phyloP scores from a whole-genome alignment of 176 grass and related monocot genomes.

The Juncus inflexus region DNA sequence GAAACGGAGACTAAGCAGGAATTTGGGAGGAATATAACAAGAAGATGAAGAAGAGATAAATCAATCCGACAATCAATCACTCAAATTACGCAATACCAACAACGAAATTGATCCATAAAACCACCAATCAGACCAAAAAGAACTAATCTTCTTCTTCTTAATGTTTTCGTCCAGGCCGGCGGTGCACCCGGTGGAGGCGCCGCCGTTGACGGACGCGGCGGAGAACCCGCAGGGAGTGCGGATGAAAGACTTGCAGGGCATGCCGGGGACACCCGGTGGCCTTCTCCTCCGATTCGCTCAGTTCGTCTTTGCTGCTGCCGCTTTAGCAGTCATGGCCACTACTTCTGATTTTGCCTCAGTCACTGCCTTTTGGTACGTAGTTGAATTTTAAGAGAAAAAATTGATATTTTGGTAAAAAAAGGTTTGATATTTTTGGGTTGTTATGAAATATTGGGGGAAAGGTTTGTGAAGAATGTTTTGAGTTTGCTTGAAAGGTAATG shows the following conservation, averaged over 20 bases:
- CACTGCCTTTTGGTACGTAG: slow-evolving; percentile 66
- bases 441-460: not conserved
- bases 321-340: slow-evolving; percentile 72
- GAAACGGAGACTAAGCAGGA: no score
- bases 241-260: slow-evolving; percentile 79
- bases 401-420: no score
- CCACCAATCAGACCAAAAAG: no score
- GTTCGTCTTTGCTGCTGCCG: slow-evolving; percentile 55
- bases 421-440: not conserved
- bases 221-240: slow-evolving; percentile 47
- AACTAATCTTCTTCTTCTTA: no score
- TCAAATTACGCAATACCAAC: no score
- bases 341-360: slow-evolving; percentile 74
- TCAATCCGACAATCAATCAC: no score
- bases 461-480: not conserved
- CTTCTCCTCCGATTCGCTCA: slow-evolving; percentile 64
- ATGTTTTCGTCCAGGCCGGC: slow-evolving; percentile 83
- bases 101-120: no score
- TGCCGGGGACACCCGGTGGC: slow-evolving; percentile 58
- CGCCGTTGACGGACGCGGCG: slow-evolving; percentile 54
- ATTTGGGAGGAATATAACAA: no score
- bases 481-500: not conserved
- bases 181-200: slow-evolving; percentile 93
- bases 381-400: not conserved
- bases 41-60: no score